Conservation (phyloP, 768 basidiomycete genomes). For the Podaxis pistillaris region DNA sequence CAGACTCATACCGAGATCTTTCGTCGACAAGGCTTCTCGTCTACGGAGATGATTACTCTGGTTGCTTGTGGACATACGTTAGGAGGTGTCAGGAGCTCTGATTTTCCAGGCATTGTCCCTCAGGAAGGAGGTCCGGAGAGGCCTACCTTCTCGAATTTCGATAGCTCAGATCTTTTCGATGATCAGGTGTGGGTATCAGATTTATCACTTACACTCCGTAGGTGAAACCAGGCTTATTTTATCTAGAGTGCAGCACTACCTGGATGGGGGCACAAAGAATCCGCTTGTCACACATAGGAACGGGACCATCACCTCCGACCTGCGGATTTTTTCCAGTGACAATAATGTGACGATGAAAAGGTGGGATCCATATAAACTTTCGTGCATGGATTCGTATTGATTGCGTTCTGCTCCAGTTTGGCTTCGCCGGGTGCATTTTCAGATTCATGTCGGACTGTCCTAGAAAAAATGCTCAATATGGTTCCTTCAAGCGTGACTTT, state of each 20-base stretch:
- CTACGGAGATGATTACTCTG: conserved; percentile 43
- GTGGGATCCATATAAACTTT: conserved; percentile 19
- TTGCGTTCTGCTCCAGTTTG: conserved; percentile 19
- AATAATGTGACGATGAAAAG: conserved; percentile 39
- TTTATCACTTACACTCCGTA: not conserved
- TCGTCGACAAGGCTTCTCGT: conserved; percentile 36
- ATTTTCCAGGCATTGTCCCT: conserved; percentile 38
- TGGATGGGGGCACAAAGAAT: conserved; percentile 37
- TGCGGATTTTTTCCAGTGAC: conserved; percentile 38
- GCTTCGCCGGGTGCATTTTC: conserved; percentile 28
- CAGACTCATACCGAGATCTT: conserved; percentile 35
- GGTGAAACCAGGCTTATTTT: not conserved
- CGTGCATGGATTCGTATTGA: not conserved
- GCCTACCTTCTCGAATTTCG: conserved; percentile 28
- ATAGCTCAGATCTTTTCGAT: conserved; percentile 35
- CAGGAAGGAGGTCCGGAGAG: conserved; percentile 20
- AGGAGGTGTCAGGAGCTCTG: conserved; percentile 39
- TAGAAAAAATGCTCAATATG: conserved; percentile 43
- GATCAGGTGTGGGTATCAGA: conserved; percentile 30
- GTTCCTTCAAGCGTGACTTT: conserved; percentile 39
- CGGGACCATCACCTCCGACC: conserved; percentile 36
- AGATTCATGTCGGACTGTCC: conserved; percentile 30
- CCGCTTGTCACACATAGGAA: conserved; percentile 35
- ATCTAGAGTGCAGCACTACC: conserved; percentile 37
- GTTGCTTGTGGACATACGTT: conserved; percentile 47